Evolutionary conservation across 2,329 filamentous ascomycete genomes (phyloP), one percentile per base, ranked within the genome.

Genomic region (Raffaelea ambrosiae): DNA sequence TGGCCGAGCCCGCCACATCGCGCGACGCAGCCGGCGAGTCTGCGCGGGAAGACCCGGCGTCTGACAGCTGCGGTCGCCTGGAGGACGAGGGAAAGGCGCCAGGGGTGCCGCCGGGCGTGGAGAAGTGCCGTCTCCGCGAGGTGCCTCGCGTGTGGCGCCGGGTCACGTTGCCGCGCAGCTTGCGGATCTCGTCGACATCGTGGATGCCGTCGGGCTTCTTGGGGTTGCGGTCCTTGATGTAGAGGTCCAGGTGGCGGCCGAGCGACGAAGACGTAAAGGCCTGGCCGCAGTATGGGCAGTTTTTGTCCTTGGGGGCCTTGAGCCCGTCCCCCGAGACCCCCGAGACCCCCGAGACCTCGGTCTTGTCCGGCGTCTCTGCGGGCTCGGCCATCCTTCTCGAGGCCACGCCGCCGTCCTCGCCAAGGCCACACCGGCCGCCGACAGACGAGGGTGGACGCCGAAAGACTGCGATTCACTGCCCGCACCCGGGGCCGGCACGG

Each of bases 221-320:
- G 1, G 91, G 88, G 63, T 96, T 96, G 69, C 89, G 94, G 50
- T 89, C 84, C 61, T 89, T 90, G 59, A 96, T 90, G 65, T 94
- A 96, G 36, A 95, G 79, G 63, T 97, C 91, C 55, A 96, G 82
- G 66, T 97, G 91, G 41, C 91, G 84, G 44, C 91, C 91, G 46
- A 97, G 79, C 3, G 88, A 95, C 16, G 89, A 95, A 2, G 90
- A 96, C 16, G 91, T 96, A 62, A 96, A 97, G 7, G 84, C 76
- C 64, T 95, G 88, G 42, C 81, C 76, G 65, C 91, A 97, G 69
- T 88, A 97, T 33, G 84, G 86, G 63, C 91, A 96, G 54, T 74
- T 83, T 61, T 87, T 88, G 69, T 97, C 90, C 66, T 97, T 97
- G 50, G 76, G 66, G 16, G 84, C 75, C 52, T 69, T 69, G 21